Conservation (phyloP, 1,284 basidiomycete genomes). For the Trametes versicolor region DNA sequence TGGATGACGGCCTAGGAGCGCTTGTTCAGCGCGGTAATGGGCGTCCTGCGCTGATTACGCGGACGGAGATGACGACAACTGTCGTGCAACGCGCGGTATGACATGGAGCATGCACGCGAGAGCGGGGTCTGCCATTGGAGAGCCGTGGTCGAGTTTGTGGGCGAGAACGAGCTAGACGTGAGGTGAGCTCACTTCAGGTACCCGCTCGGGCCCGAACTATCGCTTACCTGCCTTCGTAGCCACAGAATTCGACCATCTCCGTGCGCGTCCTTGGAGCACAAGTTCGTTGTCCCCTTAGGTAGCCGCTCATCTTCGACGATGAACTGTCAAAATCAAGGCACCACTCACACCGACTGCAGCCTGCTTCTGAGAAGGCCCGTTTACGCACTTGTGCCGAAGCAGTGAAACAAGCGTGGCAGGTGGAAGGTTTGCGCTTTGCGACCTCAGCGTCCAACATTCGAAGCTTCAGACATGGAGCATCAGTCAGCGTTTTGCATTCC, state of each 20-base stretch:
- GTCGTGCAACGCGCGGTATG: background rate
- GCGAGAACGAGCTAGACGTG: background rate
- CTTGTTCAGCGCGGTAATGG: background rate
- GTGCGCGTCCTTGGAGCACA: background rate
- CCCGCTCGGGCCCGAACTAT: no score
- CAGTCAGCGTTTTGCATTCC: background rate
- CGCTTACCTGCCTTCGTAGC: background rate
- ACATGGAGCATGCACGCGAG: background rate
- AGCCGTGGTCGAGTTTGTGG: background rate
- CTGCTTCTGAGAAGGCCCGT: no score
- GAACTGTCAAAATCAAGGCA: background rate
- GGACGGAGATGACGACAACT: background rate
- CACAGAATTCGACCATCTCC: background rate
- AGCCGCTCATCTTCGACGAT: background rate
- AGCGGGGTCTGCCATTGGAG: background rate
- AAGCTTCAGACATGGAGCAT: background rate
- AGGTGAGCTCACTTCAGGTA: background rate
- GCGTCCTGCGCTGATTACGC: slow-evolving; percentile 1
- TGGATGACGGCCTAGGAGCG: background rate
- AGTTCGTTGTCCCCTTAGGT: background rate
- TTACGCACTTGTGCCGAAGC: no score
- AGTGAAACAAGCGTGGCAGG: background rate
- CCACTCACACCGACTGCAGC: background rate
- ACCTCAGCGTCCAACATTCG: background rate
- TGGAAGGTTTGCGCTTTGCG: background rate